Evolutionary conservation across 768 basidiomycete genomes (phyloP).

Genomic region (Lactifluus hygrophoroides): DNA sequence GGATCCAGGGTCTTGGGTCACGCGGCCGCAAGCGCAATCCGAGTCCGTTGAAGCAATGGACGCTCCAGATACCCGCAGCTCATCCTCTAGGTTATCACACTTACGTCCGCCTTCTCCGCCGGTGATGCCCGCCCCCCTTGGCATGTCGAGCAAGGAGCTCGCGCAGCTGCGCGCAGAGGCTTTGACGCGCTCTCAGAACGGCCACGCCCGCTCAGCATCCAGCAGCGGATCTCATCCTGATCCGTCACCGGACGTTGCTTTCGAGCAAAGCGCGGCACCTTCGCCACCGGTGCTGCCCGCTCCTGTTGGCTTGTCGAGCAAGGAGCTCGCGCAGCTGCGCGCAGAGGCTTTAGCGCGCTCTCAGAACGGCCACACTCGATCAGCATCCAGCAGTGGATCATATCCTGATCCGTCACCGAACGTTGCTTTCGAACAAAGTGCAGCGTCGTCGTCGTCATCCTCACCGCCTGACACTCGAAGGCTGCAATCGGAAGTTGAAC

Average conservation of each 20-base stretch:
- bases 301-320: slow-evolving; percentile 1
- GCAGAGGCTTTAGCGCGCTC: not conserved
- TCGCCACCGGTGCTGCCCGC: not conserved
- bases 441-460: too few relatives aligned
- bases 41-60: not conserved
- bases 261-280: not conserved
- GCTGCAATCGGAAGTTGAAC: slow-evolving; percentile 24
- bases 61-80: not conserved
- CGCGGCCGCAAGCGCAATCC: not conserved
- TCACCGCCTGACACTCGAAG: not conserved
- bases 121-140: not conserved
- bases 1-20: not conserved
- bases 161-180: not conserved
- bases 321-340: slow-evolving; percentile 8
- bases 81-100: not conserved
- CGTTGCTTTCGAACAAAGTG: not conserved
- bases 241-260: not conserved
- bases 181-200: not conserved
- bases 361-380: not conserved
- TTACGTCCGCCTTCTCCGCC: not conserved
- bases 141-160: slow-evolving; percentile 10
- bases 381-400: not conserved
- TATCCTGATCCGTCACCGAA: not conserved
- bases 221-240: not conserved
- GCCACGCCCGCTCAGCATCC: not conserved